Conservation (phyloP, 805 yeast species). For the Ogataea salicorniae region DNA sequence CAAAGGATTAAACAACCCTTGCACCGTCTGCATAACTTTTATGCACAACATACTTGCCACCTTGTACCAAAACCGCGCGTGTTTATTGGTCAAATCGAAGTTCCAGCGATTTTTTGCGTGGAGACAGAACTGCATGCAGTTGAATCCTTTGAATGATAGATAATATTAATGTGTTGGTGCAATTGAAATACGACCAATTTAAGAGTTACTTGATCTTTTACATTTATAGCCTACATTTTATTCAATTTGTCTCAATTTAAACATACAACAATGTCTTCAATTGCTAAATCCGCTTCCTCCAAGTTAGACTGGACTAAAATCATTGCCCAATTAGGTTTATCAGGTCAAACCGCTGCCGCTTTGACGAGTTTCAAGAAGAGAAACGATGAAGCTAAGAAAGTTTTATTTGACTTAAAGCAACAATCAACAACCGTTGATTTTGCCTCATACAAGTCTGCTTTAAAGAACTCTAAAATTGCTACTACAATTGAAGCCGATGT, state of each 20-base stretch:
- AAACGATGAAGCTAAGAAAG: slow-evolving; percentile 94
- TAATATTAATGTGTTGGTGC: background rate
- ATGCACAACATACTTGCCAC: too few species aligned
- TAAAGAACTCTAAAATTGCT: slow-evolving; percentile 78
- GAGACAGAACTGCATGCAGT: background rate
- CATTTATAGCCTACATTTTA: background rate
- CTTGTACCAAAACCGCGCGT: too few species aligned
- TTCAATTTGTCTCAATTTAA: background rate
- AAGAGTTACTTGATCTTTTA: background rate
- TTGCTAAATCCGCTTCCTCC: slow-evolving; percentile 59
- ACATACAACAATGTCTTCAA: slow-evolving; percentile 17
- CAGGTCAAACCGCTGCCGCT: slow-evolving; percentile 87
- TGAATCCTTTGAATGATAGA: too few species aligned
- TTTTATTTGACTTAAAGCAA: slow-evolving; percentile 59
- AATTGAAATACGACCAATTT: background rate
- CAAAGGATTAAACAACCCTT: background rate
- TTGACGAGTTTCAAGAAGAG: slow-evolving; percentile 94
- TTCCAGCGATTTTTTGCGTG: background rate
- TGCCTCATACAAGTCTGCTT: slow-evolving; percentile 65
- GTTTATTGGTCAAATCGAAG: background rate
- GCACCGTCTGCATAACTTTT: background rate
- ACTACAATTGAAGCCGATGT: slow-evolving; percentile 77
- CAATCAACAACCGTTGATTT: slow-evolving; percentile 82
- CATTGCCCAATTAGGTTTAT: slow-evolving; percentile 79
- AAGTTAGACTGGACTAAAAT: slow-evolving; percentile 96